Conservation (phyloP, 257 asterid genomes). For the Primulina huaijiensis region DNA sequence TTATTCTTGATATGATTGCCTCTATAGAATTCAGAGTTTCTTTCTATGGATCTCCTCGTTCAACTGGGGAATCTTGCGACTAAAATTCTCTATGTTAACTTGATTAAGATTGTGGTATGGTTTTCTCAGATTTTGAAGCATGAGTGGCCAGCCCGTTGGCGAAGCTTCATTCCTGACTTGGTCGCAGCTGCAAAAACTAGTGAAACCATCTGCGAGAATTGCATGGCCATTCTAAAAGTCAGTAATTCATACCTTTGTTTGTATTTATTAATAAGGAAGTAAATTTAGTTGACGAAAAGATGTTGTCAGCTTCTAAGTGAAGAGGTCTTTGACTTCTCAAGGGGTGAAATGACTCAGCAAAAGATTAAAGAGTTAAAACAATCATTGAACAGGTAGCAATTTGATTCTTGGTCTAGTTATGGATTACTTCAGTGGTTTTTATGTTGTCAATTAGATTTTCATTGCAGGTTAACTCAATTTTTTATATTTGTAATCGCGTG, state of each 20-base stretch:
- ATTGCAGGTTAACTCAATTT: constrained; percentile 11
- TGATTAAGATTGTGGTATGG: constrained; percentile 12
- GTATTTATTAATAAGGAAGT: constrained; percentile 2
- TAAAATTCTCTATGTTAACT: not conserved
- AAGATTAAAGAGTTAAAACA: constrained; percentile 94
- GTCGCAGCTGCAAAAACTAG: constrained; percentile 96
- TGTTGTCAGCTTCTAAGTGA: constrained; percentile 89
- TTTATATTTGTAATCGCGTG: not conserved
- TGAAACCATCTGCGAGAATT: constrained; percentile 96
- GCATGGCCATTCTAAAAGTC: constrained; percentile 96
- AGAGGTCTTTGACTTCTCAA: constrained; percentile 97
- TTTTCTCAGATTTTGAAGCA: constrained; percentile 85
- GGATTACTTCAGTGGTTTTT: not conserved
- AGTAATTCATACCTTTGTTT: constrained; percentile 19
- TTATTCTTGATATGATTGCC: constrained; percentile 12
- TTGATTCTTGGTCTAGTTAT: constrained; percentile 2
- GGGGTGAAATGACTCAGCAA: constrained; percentile 99
- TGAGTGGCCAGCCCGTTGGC: constrained; percentile 97
- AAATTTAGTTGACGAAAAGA: constrained; percentile 18
- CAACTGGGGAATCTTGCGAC: constrained; percentile 11
- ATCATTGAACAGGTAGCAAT: constrained; percentile 76
- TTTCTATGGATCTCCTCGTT: constrained; percentile 12
- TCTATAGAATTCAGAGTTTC: not conserved
- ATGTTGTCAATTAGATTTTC: not conserved
- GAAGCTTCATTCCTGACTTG: constrained; percentile 88